Percentiles rank a stretch among this genome's conserved stretches.
phyloP scores from a whole-genome alignment of 2,329 filamentous ascomycete species.

The Ustulina deusta region DNA sequence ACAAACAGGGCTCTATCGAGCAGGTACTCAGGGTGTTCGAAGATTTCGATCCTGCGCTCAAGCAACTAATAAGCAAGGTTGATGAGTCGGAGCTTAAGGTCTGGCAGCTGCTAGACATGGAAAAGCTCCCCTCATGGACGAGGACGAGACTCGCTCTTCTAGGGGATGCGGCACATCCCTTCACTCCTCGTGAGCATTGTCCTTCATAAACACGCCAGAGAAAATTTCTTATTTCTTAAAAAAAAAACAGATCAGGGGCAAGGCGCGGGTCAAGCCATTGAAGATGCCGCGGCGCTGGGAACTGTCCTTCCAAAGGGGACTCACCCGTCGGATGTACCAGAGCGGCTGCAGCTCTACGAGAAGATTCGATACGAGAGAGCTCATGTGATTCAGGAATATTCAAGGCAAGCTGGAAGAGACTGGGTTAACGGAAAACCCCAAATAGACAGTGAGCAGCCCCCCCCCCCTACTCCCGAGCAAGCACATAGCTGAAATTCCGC shows the following conservation, averaged over 20 bases:
- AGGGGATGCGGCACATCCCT: conserved; percentile 77
- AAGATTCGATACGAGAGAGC: conserved; percentile 68
- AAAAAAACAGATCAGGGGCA: conserved; percentile 45
- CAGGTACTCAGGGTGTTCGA: conserved; percentile 55
- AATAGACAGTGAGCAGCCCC: conserved; percentile 56
- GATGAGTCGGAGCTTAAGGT: conserved; percentile 62
- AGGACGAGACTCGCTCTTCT: conserved; percentile 67
- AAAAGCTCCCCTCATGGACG: conserved; percentile 66
- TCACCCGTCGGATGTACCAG: conserved; percentile 59
- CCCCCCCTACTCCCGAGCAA: neutral
- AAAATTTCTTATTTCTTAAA: conserved; percentile 3
- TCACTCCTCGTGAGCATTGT: conserved; percentile 65
- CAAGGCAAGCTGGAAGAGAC: conserved; percentile 65
- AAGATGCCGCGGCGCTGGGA: conserved; percentile 71
- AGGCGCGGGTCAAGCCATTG: conserved; percentile 71
- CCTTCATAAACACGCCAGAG: neutral
- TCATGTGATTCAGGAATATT: conserved; percentile 67
- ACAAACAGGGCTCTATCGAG: conserved; percentile 52
- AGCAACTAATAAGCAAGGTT: conserved; percentile 57
- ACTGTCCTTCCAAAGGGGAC: conserved; percentile 65
- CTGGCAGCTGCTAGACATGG: conserved; percentile 73
- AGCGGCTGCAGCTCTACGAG: conserved; percentile 70
- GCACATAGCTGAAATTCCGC: conserved; percentile 11
- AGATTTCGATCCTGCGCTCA: conserved; percentile 58
- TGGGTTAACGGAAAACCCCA: conserved; percentile 52